phyloP scores from a whole-genome alignment of 2,329 filamentous ascomycete species.

The Rhinocladiella mackenziei region DNA sequence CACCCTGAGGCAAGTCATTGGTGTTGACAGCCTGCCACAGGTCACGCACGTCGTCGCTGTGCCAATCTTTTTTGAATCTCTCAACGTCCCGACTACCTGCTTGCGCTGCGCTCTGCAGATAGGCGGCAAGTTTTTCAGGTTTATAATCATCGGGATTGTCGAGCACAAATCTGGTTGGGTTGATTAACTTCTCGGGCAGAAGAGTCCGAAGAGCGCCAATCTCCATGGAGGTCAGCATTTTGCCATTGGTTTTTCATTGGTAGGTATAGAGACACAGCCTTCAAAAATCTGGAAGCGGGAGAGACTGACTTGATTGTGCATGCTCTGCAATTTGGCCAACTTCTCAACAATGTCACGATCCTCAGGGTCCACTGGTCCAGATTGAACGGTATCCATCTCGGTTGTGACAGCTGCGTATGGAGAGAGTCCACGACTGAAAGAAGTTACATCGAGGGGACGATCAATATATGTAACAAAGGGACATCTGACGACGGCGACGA shows the following conservation, averaged over 20 bases:
- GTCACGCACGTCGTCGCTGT: conserved; percentile 38
- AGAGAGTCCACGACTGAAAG: too few relatives aligned
- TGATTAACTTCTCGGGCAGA: conserved; percentile 38
- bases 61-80: conserved; percentile 41
- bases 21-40: conserved; percentile 39
- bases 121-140: conserved; percentile 36
- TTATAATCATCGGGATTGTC: conserved; percentile 35
- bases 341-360: conserved; percentile 26
- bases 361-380: conserved; percentile 19
- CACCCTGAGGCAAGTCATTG: conserved; percentile 36
- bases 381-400: conserved; percentile 3
- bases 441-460: too few relatives aligned
- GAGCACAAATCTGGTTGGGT: conserved; percentile 40
- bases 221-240: conserved; percentile 29
- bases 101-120: conserved; percentile 36
- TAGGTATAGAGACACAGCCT: background rate
- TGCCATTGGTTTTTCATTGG: background rate
- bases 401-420: too few relatives aligned
- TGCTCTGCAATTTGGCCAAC: conserved; percentile 28
- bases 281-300: background rate
- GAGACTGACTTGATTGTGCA: conserved; percentile 25
- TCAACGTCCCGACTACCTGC: conserved; percentile 38
- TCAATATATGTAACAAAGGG: too few relatives aligned
- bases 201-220: conserved; percentile 43
- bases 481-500: too few relatives aligned